These are phyloP conservation scores for Naganishia antarctica DNA, from an alignment of 768 basidiomycete genomes.

Conservation along the genomic window DNA sequence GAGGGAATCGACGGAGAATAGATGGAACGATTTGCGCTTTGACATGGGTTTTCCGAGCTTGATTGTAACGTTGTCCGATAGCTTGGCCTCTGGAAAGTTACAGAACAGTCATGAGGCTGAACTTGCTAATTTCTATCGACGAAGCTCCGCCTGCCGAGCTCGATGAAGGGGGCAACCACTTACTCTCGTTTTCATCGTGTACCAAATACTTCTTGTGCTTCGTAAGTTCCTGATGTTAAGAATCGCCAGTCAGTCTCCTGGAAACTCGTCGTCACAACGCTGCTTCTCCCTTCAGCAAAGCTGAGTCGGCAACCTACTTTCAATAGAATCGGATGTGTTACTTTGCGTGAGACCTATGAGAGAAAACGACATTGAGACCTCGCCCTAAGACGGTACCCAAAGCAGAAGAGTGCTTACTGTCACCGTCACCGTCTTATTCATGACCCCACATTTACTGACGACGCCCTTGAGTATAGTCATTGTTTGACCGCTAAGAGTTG, in stretches of 20 bases:
- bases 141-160: too few relatives aligned
- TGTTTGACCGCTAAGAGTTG: background rate
- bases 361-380: background rate
- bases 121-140: too few relatives aligned
- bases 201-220: conserved; percentile 41
- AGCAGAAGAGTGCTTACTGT: conserved; percentile 36
- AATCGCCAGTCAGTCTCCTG: background rate
- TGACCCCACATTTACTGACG: conserved; percentile 43
- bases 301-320: conserved; percentile 34
- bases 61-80: conserved; percentile 41
- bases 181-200: conserved; percentile 42
- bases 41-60: conserved; percentile 41
- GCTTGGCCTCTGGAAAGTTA: conserved; percentile 29
- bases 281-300: too few relatives aligned
- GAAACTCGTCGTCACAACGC: background rate
- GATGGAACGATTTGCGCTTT: conserved; percentile 38
- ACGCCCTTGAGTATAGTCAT: conserved; percentile 38
- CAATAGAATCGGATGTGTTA: conserved; percentile 43
- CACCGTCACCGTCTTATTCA: conserved; percentile 47
- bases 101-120: too few relatives aligned
- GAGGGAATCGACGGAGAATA: conserved; percentile 27
- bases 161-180: too few relatives aligned
- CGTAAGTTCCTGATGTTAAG: conserved; percentile 28
- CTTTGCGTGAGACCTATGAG: conserved; percentile 34
- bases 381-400: too few relatives aligned